Percentiles rank a stretch among this genome's conserved stretches.
These are phyloP conservation scores for Fusarium veterinarium DNA, from an alignment of 2,329 filamentous ascomycete genomes.

Conservation along the genomic window DNA sequence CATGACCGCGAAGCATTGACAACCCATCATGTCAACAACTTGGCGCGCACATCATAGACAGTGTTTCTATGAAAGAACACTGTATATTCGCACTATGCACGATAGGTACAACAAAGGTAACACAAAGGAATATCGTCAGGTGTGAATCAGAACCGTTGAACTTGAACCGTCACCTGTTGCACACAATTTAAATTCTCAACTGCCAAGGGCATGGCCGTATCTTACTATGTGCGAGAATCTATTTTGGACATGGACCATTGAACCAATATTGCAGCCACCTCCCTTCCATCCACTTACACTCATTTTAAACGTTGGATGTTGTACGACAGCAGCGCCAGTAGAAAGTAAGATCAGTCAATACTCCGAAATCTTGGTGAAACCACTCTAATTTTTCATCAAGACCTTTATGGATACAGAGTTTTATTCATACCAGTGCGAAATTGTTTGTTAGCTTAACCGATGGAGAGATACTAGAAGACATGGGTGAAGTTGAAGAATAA, in stretches of 20 bases:
- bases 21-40: slow-evolving; percentile 30
- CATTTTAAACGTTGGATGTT: slow-evolving; percentile 23
- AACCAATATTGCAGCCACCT: slow-evolving; percentile 23
- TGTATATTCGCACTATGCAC: slow-evolving; percentile 13
- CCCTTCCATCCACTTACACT: slow-evolving; percentile 16
- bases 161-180: slow-evolving; percentile 7
- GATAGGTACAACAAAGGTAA: neutral
- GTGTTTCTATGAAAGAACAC: neutral
- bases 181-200: slow-evolving; percentile 1
- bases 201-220: neutral
- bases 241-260: slow-evolving; percentile 3
- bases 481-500: neutral
- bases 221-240: neutral
- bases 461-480: neutral
- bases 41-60: slow-evolving; percentile 1
- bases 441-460: neutral
- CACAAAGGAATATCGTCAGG: neutral
- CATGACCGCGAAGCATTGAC: slow-evolving; percentile 11
- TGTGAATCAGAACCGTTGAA: slow-evolving; percentile 12
- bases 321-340: slow-evolving; percentile 33
- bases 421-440: neutral
- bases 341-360: slow-evolving; percentile 32
- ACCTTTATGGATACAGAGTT: neutral
- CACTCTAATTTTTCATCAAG: neutral
- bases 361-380: slow-evolving; percentile 21